Percentiles rank a stretch among this genome's conserved stretches.
These are phyloP conservation scores for Citrus cavaleriei DNA, from an alignment of 345 rosid species.

Conservation along the genomic window DNA sequence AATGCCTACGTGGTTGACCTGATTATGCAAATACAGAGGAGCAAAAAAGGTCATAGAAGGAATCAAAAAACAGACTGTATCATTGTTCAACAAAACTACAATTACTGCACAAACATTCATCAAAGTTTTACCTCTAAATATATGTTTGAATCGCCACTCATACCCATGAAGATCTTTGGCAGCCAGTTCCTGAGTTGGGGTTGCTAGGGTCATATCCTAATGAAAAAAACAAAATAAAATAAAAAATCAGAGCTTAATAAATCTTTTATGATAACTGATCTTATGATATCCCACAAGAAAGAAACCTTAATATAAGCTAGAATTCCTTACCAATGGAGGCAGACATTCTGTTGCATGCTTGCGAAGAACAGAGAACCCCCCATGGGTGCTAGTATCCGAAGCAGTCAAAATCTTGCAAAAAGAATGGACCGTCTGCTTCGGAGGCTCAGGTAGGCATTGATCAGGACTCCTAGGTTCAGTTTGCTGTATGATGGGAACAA, in stretches of 20 bases:
- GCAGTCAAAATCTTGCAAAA: constrained; percentile 88
- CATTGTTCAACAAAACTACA: background rate
- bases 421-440: constrained; percentile 49
- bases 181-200: constrained; percentile 64
- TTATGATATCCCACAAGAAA: background rate
- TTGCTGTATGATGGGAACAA: constrained; percentile 64
- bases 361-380: constrained; percentile 89
- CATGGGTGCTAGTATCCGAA: constrained; percentile 94
- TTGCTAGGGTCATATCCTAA: constrained; percentile 53
- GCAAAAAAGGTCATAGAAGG: background rate
- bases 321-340: constrained; percentile 53
- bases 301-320: background rate
- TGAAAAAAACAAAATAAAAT: background rate
- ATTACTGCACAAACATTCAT: background rate
- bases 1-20: constrained; percentile 82
- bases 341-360: constrained; percentile 86
- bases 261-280: background rate
- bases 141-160: constrained; percentile 82
- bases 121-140: constrained; percentile 55
- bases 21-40: background rate
- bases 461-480: constrained; percentile 54
- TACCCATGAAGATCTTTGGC: constrained; percentile 74
- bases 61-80: background rate
- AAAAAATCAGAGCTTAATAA: background rate
- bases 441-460: constrained; percentile 38